These are phyloP conservation scores for Cyclanthera cordifolia DNA, from an alignment of 306 rosid species.

Conservation along the genomic window DNA sequence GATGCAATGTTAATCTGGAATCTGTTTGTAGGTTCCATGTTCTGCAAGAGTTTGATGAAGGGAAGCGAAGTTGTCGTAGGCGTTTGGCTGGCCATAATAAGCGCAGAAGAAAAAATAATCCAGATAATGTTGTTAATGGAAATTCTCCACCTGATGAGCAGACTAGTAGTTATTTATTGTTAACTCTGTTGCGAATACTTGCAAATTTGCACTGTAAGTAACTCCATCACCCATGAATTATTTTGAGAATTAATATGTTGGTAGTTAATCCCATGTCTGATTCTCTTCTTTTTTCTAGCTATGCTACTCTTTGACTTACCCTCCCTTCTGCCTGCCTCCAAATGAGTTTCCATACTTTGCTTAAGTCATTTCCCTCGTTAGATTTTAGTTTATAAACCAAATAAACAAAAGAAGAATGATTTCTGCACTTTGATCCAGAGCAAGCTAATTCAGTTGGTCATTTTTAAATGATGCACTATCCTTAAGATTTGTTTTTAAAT, in stretches of 20 bases:
- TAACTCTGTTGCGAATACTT: slow-evolving; percentile 60
- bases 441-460: neutral
- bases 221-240: slow-evolving; percentile 2
- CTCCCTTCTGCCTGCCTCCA: neutral
- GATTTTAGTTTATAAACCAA: neutral
- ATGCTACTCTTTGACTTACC: neutral
- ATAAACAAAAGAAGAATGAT: neutral
- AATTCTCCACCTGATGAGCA: slow-evolving; percentile 50
- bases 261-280: slow-evolving; percentile 6
- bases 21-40: slow-evolving; percentile 66
- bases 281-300: slow-evolving; percentile 16
- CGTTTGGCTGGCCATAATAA: slow-evolving; percentile 81
- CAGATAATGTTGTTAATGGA: slow-evolving; percentile 50
- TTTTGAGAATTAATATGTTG: slow-evolving; percentile 3
- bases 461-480: neutral
- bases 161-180: slow-evolving; percentile 53
- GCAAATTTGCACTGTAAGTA: slow-evolving; percentile 65
- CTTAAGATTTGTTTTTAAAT: neutral
- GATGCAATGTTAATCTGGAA: slow-evolving; percentile 17
- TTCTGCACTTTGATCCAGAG: neutral
- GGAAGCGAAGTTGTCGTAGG: slow-evolving; percentile 88
- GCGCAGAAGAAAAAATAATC: slow-evolving; percentile 74
- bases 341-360: neutral
- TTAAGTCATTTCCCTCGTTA: slow-evolving; percentile 1
- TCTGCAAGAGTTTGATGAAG: slow-evolving; percentile 91